Conservation (phyloP, 2,329 filamentous ascomycete species). For the Microcyclosporella mali region DNA sequence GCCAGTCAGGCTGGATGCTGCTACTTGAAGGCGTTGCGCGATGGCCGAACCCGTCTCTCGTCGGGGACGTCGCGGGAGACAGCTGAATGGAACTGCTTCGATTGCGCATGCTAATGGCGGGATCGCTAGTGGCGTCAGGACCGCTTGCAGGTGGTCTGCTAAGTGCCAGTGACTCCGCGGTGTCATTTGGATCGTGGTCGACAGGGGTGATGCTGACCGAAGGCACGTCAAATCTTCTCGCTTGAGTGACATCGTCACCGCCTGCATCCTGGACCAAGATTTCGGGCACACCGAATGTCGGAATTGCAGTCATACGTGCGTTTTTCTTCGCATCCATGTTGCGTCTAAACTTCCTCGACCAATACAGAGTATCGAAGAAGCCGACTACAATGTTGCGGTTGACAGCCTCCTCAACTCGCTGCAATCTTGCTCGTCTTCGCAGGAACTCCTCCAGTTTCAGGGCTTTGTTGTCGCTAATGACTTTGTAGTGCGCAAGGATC, state of each 20-base stretch:
- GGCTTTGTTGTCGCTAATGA: slow-evolving; percentile 96
- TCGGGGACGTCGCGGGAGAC: slow-evolving; percentile 19
- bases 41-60: slow-evolving; percentile 17
- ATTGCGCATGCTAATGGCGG: slow-evolving; percentile 12
- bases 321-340: slow-evolving; percentile 65
- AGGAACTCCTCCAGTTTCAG: slow-evolving; percentile 91
- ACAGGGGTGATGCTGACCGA: slow-evolving; percentile 29
- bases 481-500: slow-evolving; percentile 96
- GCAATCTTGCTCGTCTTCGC: slow-evolving; percentile 78
- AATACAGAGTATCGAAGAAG: slow-evolving; percentile 93
- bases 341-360: slow-evolving; percentile 74
- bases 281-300: slow-evolving; percentile 77
- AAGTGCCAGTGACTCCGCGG: slow-evolving; percentile 24
- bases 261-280: slow-evolving; percentile 82
- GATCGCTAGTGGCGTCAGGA: slow-evolving; percentile 2
- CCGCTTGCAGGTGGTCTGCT: slow-evolving; percentile 12
- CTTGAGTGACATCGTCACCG: slow-evolving; percentile 38
- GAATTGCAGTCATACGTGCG: slow-evolving; percentile 69
- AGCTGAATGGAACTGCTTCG: slow-evolving; percentile 29
- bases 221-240: slow-evolving; percentile 26
- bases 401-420: slow-evolving; percentile 91
- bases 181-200: slow-evolving; percentile 29
- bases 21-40: slow-evolving; percentile 21
- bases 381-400: slow-evolving; percentile 82
- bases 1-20: slow-evolving; percentile 38